Evolutionary conservation across 2,329 filamentous ascomycete genomes (phyloP), one percentile per base, ranked within the genome.

Genomic region (Aspergillus glaucus): DNA sequence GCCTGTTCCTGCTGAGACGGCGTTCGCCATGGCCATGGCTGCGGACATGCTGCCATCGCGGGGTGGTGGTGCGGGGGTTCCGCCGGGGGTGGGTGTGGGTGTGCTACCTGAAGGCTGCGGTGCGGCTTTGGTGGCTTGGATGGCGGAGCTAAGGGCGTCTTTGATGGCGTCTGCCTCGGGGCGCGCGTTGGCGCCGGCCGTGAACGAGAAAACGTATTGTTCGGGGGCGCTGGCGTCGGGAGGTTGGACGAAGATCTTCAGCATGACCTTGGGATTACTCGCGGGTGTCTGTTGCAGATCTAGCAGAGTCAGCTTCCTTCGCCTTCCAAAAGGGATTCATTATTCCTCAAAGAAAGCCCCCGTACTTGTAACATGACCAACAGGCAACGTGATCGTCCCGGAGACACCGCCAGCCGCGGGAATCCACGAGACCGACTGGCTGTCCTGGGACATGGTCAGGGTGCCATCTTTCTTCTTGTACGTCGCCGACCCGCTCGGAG

Each of bases 381-480:
- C 79, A 6, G 79, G 71, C 50, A 97, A 79, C 0, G 82, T 84
- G 52, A 96, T 74, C 22, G 78, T 74, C 3, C 87, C 79, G 46
- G 82, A 76, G 2, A 83, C 80, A 47, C 76, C 78, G 17, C 75
- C 72, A 30, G 80, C 78, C 47, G 81, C 77, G 8, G 89, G 87
- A 28, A 83, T 88, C 92, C 92, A 98, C 66, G 82, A 85, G 52
- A 97, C 81, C 34, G 79, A 82, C 62, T 80, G 81, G 61, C 82
- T 78, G 68, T 95, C 88, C 49, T 79, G 74, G 14, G 87, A 83
- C 59, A 97, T 77, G 22, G 82, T 81, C 62, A 98, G 75, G 52
- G 81, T 81, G 66, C 93, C 93, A 75, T 97, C 88, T 71, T 95
- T 93, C 77, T 97, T 98, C 74, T 96, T 97, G 79, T 93, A 97